These are phyloP conservation scores for Botryotinia narcissicola DNA, from an alignment of 2,329 filamentous ascomycete genomes.

Conservation along the genomic window DNA sequence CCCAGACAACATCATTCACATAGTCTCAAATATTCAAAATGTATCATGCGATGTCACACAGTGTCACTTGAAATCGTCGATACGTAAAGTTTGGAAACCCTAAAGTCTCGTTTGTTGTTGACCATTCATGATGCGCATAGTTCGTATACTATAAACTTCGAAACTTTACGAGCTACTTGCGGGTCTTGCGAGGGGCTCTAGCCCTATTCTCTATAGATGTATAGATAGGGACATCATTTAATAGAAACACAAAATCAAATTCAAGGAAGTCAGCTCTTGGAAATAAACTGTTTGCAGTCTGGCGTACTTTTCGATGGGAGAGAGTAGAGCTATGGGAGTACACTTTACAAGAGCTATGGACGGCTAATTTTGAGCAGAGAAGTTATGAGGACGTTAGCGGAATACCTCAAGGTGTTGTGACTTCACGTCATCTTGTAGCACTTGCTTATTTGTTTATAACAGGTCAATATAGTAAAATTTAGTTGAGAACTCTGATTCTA, in stretches of 20 bases:
- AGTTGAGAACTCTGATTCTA: background rate
- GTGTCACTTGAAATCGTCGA: background rate
- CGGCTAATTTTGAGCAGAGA: background rate
- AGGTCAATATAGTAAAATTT: background rate
- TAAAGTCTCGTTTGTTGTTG: background rate
- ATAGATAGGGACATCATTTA: background rate
- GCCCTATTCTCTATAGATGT: background rate
- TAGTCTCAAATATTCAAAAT: background rate
- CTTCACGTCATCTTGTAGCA: background rate
- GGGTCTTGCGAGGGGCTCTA: background rate
- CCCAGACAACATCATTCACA: background rate
- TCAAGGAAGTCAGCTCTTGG: background rate
- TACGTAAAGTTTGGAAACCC: background rate
- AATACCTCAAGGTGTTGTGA: no score
- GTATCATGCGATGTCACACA: background rate
- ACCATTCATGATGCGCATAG: background rate
- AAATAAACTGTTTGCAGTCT: background rate
- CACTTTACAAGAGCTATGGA: background rate
- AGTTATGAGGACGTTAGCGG: background rate
- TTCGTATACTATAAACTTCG: background rate
- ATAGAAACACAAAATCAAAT: background rate
- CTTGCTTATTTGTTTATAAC: background rate
- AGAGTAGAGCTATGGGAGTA: background rate
- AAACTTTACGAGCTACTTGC: background rate
- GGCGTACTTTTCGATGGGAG: background rate